Conservation (phyloP, 202 grass and related monocot species). For the Panicum virgatum region DNA sequence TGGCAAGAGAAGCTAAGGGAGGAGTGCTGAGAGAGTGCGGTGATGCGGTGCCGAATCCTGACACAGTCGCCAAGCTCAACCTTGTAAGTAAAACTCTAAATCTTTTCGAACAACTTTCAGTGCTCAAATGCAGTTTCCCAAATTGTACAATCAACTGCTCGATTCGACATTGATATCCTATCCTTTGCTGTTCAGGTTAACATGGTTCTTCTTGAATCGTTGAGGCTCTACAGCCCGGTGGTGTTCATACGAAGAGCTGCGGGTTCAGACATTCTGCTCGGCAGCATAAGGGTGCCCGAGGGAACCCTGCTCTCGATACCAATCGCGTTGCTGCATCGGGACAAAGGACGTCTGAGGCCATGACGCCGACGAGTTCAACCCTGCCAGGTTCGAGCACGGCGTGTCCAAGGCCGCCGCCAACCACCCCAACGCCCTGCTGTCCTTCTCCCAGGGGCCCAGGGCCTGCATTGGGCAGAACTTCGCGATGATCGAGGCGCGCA, state of each 20-base stretch:
- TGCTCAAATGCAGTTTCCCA: too few species aligned
- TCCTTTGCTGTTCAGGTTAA: not conserved
- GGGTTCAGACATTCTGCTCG: not conserved
- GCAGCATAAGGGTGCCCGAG: not conserved
- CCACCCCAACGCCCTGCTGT: constrained; percentile 3
- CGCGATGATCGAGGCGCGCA: constrained; percentile 22
- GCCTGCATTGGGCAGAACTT: constrained; percentile 39
- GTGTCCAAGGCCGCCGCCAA: not conserved
- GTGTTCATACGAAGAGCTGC: not conserved
- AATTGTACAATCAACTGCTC: too few species aligned
- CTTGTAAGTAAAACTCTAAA: too few species aligned
- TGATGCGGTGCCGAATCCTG: not conserved
- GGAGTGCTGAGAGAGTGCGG: constrained; percentile 45
- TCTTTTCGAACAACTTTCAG: too few species aligned
- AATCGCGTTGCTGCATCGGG: not conserved
- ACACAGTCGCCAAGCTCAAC: too few species aligned
- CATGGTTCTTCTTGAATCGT: constrained; percentile 22
- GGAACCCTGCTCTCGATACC: constrained; percentile 3
- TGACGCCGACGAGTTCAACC: constrained; percentile 30
- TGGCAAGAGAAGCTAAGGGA: constrained; percentile 53
- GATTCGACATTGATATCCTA: too few species aligned
- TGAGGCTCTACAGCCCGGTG: constrained; percentile 31
- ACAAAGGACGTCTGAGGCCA: constrained; percentile 33
- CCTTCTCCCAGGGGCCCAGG: constrained; percentile 29
- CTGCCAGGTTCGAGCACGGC: constrained; percentile 19